Base-by-base conservation (phyloP, 768 basidiomycete species). In the Phlegmacium glaucopus region DNA sequence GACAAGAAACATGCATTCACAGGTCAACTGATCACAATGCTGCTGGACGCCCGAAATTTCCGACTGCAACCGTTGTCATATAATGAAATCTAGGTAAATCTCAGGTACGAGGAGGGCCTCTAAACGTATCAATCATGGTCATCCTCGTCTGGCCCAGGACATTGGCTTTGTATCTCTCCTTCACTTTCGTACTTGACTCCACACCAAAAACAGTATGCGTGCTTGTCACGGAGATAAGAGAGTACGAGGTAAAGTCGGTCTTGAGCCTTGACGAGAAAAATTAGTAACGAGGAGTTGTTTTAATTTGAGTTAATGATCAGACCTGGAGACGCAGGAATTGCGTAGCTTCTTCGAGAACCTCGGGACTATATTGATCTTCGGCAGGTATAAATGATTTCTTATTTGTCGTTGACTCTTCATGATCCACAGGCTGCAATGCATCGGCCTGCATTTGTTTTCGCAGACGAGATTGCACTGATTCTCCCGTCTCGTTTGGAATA, bases 171-270 rank as follows among this genome's bases (percentile, higher is more conserved):
- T 71, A 94, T 68, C 42, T 88, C 85, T 12, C 77, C 76, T 6
- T 67, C 62, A 52, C 74, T 71, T 5, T 77, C 74, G 59, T 92
- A 94, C 55, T 82, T 76, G 10, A 85, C 77, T 10, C 91, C 91
- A 61, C 91, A 94, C 87, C 90, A 93, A 64, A 91, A 92, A 61
- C 91, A 93, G 61, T 93, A 93, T 5, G 72, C 61, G 62, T 91
- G 80, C 50, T 71, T 75, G 32, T 78, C 72, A 18, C 91, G 85
- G 41, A 94, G 76, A 63, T 94, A 90, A 4, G 78, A 67, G 18
- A 92, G 70, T 13, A 90, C 79, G 39, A 85, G 68, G 32, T 73
- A 66, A 29, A 93, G 73, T 27, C 88, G 77, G 65, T 87, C 83
- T 52, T 76, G 75, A 51, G 87, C 80, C 91, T 94, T 42, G 37